Conservation (phyloP, 176 grass and related monocot species). For the Triticum monococcum region DNA sequence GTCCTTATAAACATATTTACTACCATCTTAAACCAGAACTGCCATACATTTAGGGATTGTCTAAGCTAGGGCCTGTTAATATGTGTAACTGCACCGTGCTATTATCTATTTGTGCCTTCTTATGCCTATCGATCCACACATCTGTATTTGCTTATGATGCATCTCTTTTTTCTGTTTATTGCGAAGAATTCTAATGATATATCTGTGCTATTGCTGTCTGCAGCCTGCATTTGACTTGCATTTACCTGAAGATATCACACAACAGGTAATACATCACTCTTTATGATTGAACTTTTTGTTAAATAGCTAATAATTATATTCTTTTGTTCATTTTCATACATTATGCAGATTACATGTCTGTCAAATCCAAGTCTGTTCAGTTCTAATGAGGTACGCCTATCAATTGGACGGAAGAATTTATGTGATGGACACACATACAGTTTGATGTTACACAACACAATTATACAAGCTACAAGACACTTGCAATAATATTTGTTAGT, state of each 20-base stretch:
- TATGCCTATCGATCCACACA: not conserved
- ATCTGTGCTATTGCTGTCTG: conserved; percentile 37
- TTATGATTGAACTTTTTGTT: not conserved
- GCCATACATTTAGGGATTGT: not conserved
- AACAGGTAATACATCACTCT: conserved; percentile 57
- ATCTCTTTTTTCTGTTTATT: conserved; percentile 28
- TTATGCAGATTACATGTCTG: conserved; percentile 78
- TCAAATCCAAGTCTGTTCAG: conserved; percentile 87
- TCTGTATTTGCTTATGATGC: conserved; percentile 21
- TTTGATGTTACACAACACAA: not conserved
- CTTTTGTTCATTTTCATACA: conserved; percentile 21
- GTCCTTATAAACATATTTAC: not conserved
- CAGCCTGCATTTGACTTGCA: conserved; percentile 79
- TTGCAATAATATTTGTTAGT: not conserved
- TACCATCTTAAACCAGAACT: not conserved
- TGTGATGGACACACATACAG: conserved; percentile 10
- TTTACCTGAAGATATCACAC: conserved; percentile 51
- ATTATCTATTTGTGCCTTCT: not conserved
- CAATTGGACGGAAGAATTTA: not conserved
- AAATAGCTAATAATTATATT: not conserved
- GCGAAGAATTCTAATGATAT: conserved; percentile 5
- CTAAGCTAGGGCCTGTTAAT: not conserved
- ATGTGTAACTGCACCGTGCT: not conserved
- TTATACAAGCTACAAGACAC: conserved; percentile 1
- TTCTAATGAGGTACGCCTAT: conserved; percentile 69